A percentile compares a stretch with the other conserved stretches of the same genome.
These are phyloP conservation scores for Fonsecaea pugnacius DNA, from an alignment of 2,329 filamentous ascomycete genomes.

Conservation along the genomic window DNA sequence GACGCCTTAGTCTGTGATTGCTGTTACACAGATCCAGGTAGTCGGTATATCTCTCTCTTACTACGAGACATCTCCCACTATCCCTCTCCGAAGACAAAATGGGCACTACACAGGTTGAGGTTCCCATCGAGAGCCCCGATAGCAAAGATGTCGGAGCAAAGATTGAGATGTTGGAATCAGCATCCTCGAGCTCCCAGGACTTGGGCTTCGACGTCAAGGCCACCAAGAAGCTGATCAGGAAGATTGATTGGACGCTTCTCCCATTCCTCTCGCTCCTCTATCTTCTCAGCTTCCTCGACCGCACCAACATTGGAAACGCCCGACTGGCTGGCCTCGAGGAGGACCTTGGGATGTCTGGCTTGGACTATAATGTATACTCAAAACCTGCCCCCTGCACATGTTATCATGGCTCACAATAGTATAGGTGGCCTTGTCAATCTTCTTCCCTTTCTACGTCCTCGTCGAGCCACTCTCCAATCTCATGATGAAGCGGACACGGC, in stretches of 20 bases:
- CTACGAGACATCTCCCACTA: not conserved
- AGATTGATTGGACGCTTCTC: constrained; percentile 46
- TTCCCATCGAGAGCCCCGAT: constrained; percentile 16
- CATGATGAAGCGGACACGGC: constrained; percentile 29
- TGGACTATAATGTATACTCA: constrained; percentile 48
- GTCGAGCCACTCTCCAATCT: constrained; percentile 47
- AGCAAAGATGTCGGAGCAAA: constrained; percentile 19
- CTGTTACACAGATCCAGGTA: constrained; percentile 10
- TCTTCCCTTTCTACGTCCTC: constrained; percentile 33
- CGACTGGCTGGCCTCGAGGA: constrained; percentile 50
- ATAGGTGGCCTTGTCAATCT: constrained; percentile 30
- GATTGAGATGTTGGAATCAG: constrained; percentile 37
- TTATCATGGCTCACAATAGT: constrained; percentile 37
- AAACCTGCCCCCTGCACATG: not conserved
- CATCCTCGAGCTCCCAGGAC: constrained; percentile 25
- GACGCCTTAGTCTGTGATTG: not conserved
- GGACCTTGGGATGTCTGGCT: constrained; percentile 49
- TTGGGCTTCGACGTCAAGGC: constrained; percentile 38
- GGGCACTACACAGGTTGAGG: constrained; percentile 17
- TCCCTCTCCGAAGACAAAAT: constrained; percentile 10
- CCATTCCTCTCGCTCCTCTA: constrained; percentile 58
- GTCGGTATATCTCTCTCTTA: not conserved
- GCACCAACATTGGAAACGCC: constrained; percentile 55
- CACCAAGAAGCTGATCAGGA: constrained; percentile 35
- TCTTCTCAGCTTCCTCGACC: constrained; percentile 63